Evolutionary conservation across 208 protist species (phyloP).

Genomic region (Strigomonas culicis): DNA sequence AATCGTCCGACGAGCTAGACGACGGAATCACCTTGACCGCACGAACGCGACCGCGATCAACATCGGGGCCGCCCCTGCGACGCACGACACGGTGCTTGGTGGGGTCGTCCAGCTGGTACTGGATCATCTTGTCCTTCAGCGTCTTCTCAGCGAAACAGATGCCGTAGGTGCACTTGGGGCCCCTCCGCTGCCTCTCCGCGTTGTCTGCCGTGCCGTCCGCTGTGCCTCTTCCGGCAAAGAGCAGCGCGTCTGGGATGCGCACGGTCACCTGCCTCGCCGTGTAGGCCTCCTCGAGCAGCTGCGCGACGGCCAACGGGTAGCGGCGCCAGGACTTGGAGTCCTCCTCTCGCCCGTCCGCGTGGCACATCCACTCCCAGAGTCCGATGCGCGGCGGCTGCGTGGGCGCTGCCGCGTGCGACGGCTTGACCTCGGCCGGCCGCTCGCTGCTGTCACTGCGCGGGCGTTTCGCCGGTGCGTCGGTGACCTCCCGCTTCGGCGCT

Average conservation of each 20-base stretch:
- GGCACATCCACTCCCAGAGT: constrained; percentile 60
- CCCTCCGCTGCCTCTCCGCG: no score
- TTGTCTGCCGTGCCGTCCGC: background rate
- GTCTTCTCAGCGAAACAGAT: constrained; percentile 53
- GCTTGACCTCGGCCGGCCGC: background rate
- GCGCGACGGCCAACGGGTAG: constrained; percentile 38
- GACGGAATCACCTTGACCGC: constrained; percentile 40
- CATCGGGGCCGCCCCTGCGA: constrained; percentile 23
- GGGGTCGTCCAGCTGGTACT: constrained; percentile 37
- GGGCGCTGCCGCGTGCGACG: background rate
- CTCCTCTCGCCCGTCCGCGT: constrained; percentile 26
- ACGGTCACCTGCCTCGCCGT: constrained; percentile 16
- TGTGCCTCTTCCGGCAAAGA: constrained; percentile 11
- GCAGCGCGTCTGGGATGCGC: constrained; percentile 26
- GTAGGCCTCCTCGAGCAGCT: constrained; percentile 53
- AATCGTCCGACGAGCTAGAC: constrained; percentile 14
- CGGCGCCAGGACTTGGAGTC: constrained; percentile 39
- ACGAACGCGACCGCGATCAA: constrained; percentile 25
- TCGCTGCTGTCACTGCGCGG: background rate
- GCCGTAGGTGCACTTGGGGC: constrained; percentile 40
- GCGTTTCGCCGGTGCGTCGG: no score
- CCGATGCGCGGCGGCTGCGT: constrained; percentile 8
- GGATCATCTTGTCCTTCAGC: constrained; percentile 44
- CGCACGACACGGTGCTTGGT: constrained; percentile 34
- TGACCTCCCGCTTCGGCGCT: no score